Evolutionary conservation across 768 basidiomycete species (phyloP).

Genomic region (Phaeotremella skinneri): DNA sequence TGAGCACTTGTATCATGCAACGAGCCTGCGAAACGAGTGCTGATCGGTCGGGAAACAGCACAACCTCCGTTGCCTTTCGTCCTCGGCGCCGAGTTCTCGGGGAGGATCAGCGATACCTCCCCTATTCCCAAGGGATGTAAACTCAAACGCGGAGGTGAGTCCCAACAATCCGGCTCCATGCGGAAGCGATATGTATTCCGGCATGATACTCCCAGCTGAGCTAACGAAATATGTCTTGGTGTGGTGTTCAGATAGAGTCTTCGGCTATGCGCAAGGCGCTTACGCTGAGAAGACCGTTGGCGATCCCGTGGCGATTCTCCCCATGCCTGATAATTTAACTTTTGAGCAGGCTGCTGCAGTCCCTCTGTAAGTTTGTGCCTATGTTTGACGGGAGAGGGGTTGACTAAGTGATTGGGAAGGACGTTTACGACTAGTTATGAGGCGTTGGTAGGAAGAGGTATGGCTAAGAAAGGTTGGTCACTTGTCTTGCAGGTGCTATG

Average conservation of each 20-base stretch:
- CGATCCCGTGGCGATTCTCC: constrained; percentile 58
- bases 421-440: constrained; percentile 84
- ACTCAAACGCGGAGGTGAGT: constrained; percentile 64
- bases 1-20: too few relatives aligned
- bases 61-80: constrained; percentile 82
- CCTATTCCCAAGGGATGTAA: constrained; percentile 76
- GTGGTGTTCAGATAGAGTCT: constrained; percentile 64
- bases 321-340: constrained; percentile 70
- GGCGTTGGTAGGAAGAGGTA: constrained; percentile 78
- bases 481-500: background rate
- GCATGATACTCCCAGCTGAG: too few relatives aligned
- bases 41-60: constrained; percentile 21
- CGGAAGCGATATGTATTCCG: too few relatives aligned
- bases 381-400: background rate
- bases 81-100: constrained; percentile 78
- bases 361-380: constrained; percentile 54
- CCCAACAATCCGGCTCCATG: background rate
- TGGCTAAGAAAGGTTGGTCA: constrained; percentile 65
- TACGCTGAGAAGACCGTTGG: constrained; percentile 74
- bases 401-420: constrained; percentile 12
- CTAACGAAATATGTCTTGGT: background rate
- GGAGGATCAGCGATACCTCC: constrained; percentile 65
- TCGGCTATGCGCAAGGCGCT: constrained; percentile 75
- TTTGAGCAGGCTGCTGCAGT: constrained; percentile 86
- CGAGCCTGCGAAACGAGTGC: too few relatives aligned